Evolutionary conservation across 768 basidiomycete genomes (phyloP).

Genomic region (Agaricus subrufescens): DNA sequence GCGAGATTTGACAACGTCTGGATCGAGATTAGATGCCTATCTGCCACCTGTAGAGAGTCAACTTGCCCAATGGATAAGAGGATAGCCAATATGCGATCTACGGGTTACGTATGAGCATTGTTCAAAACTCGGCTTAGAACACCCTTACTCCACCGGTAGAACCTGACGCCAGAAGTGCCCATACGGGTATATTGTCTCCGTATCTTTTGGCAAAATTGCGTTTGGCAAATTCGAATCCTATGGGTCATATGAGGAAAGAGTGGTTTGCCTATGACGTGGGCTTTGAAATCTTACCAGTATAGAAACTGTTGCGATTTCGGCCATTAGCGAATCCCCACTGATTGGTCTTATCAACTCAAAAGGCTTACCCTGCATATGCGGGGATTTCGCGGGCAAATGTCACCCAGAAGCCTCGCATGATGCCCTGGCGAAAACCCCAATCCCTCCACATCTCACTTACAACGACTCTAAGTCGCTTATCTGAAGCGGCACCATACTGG

Average conservation of each 20-base stretch:
- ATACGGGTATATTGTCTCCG: conserved; percentile 70
- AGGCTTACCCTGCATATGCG: conserved; percentile 75
- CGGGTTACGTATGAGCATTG: background rate
- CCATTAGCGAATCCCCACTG: background rate
- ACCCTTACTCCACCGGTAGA: conserved; percentile 73
- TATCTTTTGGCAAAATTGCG: conserved; percentile 63
- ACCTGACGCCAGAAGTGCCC: conserved; percentile 81
- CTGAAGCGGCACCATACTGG: conserved; percentile 78
- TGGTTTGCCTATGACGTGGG: background rate
- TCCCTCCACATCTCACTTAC: conserved; percentile 80
- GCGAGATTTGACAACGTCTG: conserved; percentile 90
- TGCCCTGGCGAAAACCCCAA: conserved; percentile 81
- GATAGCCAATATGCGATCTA: conserved; percentile 91
- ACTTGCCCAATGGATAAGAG: conserved; percentile 79
- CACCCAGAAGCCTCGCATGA: conserved; percentile 99
- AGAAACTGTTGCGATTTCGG: conserved; percentile 44
- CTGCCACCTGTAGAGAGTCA: background rate
- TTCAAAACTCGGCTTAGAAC: background rate
- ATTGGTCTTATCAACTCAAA: background rate
- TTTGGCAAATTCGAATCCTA: conserved; percentile 89
- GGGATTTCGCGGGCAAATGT: conserved; percentile 94
- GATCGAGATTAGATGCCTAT: background rate
- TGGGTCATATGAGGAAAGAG: background rate
- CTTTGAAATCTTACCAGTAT: conserved; percentile 42
- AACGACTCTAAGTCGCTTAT: conserved; percentile 72